Base-by-base conservation (phyloP, 1,284 basidiomycete genomes). In the Pseudozyma tsukubaensis region DNA sequence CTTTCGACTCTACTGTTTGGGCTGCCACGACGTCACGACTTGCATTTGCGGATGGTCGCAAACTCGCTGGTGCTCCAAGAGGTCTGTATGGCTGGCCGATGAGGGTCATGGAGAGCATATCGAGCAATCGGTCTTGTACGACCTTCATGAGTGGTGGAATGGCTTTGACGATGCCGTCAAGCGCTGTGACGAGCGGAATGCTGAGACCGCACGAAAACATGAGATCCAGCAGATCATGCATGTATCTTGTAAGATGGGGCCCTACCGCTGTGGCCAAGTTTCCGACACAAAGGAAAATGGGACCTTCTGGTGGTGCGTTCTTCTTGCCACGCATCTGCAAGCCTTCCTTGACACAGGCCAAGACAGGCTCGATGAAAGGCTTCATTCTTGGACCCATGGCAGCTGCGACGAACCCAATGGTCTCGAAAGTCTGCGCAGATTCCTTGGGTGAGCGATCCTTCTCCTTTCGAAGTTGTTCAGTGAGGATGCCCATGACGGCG, bases 161-260 rank as follows among this genome's bases (percentile, higher is more conserved):
- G 78, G 93, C 89, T 59, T 89, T 89, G 1, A 94, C 93, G 61
- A 99, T 94, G 34, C 92, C 91, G 24, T 91, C 89, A 9, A 99
- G 88, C 0, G 96, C 94, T 76, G 92, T 89, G 43, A 92, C 90
- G 42, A 99, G 87, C 11, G 95, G 90, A 65, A 96, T 93, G 79
- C 92, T 96, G 65, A 99, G 87, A 2, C 95, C 96, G 85, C 92
- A 97, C 0, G 91, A 92, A 84, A 99, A 94, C 92, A 99, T 99
- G 51, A 97, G 88, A 83, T 98, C 94, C 36, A 99, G 89, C 76
- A 98, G 91, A 82, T 99, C 97, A 85, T 98, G 97, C 78, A 99
- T 88, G 62, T 97, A 89, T 81, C 95, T 94, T 0, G 97, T 98
- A 54, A 99, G 87, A 83, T 95, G 96, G 1, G 95, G 94, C 0